Evolutionary conservation across 805 yeast species (phyloP).

Genomic region (Ogataea pilisensis): DNA sequence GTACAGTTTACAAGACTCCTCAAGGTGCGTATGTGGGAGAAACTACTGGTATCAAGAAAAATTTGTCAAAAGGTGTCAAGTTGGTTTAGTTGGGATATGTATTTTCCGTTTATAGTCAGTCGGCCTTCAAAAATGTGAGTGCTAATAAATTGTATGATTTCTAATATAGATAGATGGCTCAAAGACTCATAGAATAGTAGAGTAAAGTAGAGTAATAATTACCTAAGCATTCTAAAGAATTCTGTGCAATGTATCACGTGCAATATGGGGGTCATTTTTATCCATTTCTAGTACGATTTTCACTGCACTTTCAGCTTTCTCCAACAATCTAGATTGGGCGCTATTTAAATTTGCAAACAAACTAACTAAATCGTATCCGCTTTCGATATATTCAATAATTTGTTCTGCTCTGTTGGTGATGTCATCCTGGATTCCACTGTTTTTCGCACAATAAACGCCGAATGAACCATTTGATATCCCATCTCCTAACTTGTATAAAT

Average conservation of each 20-base stretch:
- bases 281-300: conserved; percentile 29
- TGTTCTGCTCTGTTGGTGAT: conserved; percentile 33
- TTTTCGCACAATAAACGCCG: conserved; percentile 39
- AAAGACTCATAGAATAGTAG: no score
- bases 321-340: conserved; percentile 1
- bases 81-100: conserved; percentile 36
- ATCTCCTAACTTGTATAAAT: conserved; percentile 29
- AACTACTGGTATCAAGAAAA: conserved; percentile 95
- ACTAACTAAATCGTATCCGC: conserved; percentile 18
- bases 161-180: no score
- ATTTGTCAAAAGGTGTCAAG: conserved; percentile 81
- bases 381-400: conserved; percentile 16
- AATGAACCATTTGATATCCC: conserved; percentile 34
- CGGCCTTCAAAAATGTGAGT: no score
- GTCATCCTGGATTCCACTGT: conserved; percentile 15
- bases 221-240: neutral
- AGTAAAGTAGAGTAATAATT: no score
- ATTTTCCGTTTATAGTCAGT: neutral
- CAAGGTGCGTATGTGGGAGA: conserved; percentile 89
- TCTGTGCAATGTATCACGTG: conserved; percentile 13
- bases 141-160: no score
- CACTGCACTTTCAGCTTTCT: conserved; percentile 9
- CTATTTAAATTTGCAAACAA: neutral
- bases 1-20: conserved; percentile 79
- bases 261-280: neutral